Percentiles rank a stretch among this genome's conserved stretches.
Evolutionary conservation across 192 early-diverging fungal species (phyloP).

Genomic region (Coemansia sp.): DNA sequence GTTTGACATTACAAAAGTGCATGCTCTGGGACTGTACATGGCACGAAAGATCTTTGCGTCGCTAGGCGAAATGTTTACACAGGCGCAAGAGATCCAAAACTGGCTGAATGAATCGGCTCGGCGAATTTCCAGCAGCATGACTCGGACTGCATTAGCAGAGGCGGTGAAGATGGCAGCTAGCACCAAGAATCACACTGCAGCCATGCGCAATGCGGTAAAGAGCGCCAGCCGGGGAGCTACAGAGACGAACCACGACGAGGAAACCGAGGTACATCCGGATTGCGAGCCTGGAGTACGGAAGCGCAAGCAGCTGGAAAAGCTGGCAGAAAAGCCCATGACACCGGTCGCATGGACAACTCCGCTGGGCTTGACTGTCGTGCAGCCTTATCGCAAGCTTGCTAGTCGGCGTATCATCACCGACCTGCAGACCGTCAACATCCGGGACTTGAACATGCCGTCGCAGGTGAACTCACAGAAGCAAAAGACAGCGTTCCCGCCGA

Average conservation of each 20-base stretch:
- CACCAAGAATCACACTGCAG: constrained; percentile 23
- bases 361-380: constrained; percentile 88
- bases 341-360: constrained; percentile 97
- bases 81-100: constrained; percentile 86
- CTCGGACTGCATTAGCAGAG: constrained; percentile 46
- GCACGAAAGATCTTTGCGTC: constrained; percentile 80
- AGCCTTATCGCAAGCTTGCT: constrained; percentile 85
- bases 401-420: constrained; percentile 69
- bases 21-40: constrained; percentile 64
- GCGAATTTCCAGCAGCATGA: constrained; percentile 78
- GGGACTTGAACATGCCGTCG: constrained; percentile 63
- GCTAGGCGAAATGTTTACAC: constrained; percentile 85
- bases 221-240: constrained; percentile 13
- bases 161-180: constrained; percentile 35
- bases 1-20: constrained; percentile 25
- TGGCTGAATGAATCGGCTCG: constrained; percentile 89
- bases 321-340: constrained; percentile 69
- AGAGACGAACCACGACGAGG: constrained; percentile 15
- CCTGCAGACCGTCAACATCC: constrained; percentile 74
- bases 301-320: constrained; percentile 32
- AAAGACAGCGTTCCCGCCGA: constrained; percentile 94
- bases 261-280: constrained; percentile 33
- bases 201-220: constrained; percentile 18
- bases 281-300: constrained; percentile 33
- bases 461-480: constrained; percentile 92